Evolutionary conservation across 75 land plant genomes (phyloP).

Genomic region (Ceratopteris richardii): DNA sequence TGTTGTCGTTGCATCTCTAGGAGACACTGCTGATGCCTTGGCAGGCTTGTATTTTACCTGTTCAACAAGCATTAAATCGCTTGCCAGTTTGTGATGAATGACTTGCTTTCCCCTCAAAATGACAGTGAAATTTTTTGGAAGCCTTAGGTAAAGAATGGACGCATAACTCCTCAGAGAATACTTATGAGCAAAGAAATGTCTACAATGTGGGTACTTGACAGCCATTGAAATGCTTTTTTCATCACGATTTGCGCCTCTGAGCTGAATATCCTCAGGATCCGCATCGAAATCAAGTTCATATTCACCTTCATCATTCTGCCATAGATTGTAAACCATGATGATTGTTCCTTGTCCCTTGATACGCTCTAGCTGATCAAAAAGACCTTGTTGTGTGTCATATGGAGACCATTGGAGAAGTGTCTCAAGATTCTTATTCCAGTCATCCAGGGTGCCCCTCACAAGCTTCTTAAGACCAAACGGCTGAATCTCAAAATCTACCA

Average conservation of each 20-base stretch:
- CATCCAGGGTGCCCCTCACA: conserved; percentile 36
- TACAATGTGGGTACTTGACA: conserved; percentile 47
- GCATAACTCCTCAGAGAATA: conserved; percentile 89
- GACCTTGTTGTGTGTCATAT: conserved; percentile 43
- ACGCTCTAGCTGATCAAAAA: conserved; percentile 41
- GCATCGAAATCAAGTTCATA: conserved; percentile 73
- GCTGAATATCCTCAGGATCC: conserved; percentile 67
- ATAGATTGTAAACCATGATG: conserved; percentile 64
- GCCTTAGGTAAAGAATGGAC: conserved; percentile 74
- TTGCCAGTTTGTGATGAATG: conserved; percentile 71
- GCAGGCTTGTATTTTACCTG: conserved; percentile 67
- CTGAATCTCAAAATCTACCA: conserved; percentile 64
- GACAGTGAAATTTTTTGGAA: conserved; percentile 55
- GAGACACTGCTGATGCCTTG: conserved; percentile 21
- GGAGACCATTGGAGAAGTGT: conserved; percentile 66
- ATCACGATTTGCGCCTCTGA: conserved; percentile 71
- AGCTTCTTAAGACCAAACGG: conserved; percentile 26
- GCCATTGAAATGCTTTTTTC: conserved; percentile 66
- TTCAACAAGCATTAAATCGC: conserved; percentile 64
- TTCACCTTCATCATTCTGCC: conserved; percentile 67
- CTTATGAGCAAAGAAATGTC: conserved; percentile 61
- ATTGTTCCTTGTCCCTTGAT: conserved; percentile 59
- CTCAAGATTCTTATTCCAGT: conserved; percentile 53
- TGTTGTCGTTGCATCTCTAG: conserved; percentile 37
- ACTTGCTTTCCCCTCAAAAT: conserved; percentile 78